phyloP scores from a whole-genome alignment of 1,139 yeast genomes.

The Kodamaea sp. region DNA sequence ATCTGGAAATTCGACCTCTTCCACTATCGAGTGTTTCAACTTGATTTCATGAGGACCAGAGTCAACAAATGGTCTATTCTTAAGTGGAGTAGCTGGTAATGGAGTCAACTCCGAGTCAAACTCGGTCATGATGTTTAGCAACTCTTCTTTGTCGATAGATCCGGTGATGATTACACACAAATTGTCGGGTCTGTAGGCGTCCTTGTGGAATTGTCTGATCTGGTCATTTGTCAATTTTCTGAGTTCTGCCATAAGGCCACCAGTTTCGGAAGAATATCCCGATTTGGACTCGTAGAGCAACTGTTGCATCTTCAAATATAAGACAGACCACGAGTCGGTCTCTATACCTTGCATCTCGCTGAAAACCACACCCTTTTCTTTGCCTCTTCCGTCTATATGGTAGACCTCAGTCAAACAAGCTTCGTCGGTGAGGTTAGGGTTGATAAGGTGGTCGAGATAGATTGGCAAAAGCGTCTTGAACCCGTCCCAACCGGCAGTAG shows the following conservation, averaged over 20 bases:
- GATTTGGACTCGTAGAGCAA: slow-evolving; percentile 59
- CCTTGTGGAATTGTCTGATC: slow-evolving; percentile 72
- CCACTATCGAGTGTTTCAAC: slow-evolving; percentile 41
- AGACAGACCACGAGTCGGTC: slow-evolving; percentile 71
- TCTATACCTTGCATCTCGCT: slow-evolving; percentile 97
- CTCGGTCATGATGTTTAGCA: slow-evolving; percentile 57
- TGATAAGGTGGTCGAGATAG: slow-evolving; percentile 81
- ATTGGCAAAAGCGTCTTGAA: slow-evolving; percentile 81
- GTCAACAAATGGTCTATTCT: slow-evolving; percentile 79
- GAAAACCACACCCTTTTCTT: slow-evolving; percentile 95
- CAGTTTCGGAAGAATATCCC: slow-evolving; percentile 92
- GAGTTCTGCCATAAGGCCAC: slow-evolving; percentile 81
- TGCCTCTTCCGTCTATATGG: slow-evolving; percentile 87
- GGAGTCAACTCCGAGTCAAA: slow-evolving; percentile 63
- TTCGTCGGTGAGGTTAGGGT: slow-evolving; percentile 85
- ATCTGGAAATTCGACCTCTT: slow-evolving; percentile 80
- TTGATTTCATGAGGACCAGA: slow-evolving; percentile 50
- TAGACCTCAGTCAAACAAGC: slow-evolving; percentile 95
- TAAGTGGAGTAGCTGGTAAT: slow-evolving; percentile 36
- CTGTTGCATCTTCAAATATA: slow-evolving; percentile 65
- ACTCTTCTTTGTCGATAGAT: slow-evolving; percentile 71
- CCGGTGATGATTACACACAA: slow-evolving; percentile 84
- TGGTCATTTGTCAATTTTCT: slow-evolving; percentile 71
- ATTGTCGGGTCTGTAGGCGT: slow-evolving; percentile 80
- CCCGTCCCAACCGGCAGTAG: slow-evolving; percentile 97